These are phyloP conservation scores for Camelina hispida DNA, from an alignment of 345 rosid genomes.

Conservation along the genomic window DNA sequence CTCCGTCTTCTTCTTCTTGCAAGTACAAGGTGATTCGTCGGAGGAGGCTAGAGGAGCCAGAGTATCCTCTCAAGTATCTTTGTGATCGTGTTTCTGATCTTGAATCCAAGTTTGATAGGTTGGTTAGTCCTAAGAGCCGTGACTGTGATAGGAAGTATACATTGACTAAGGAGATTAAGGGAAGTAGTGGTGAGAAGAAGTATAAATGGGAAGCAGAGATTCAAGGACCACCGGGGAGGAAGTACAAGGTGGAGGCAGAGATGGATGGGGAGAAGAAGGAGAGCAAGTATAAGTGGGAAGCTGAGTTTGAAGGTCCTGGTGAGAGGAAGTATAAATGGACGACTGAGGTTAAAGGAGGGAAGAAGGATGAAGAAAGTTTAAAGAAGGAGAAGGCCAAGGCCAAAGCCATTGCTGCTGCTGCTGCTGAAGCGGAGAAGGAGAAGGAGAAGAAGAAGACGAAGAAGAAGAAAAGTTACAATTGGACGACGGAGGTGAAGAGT, in stretches of 20 bases:
- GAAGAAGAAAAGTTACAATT: slow-evolving; percentile 51
- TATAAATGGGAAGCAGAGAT: slow-evolving; percentile 76
- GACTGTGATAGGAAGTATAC: slow-evolving; percentile 74
- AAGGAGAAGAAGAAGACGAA: slow-evolving; percentile 43
- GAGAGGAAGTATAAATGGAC: slow-evolving; percentile 75
- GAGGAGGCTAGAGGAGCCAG: slow-evolving; percentile 44
- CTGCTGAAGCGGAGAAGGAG: slow-evolving; percentile 53
- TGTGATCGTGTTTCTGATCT: slow-evolving; percentile 66
- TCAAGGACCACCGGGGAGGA: slow-evolving; percentile 45
- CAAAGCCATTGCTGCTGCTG: slow-evolving; percentile 51
- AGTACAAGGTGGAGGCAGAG: slow-evolving; percentile 51
- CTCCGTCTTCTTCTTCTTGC: slow-evolving; percentile 50
- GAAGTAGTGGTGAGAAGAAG: slow-evolving; percentile 66
- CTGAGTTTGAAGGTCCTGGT: slow-evolving; percentile 69
- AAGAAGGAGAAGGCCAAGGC: slow-evolving; percentile 26
- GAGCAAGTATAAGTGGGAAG: slow-evolving; percentile 58
- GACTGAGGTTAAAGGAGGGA: slow-evolving; percentile 61
- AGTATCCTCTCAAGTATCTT: slow-evolving; percentile 52
- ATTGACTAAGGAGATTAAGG: slow-evolving; percentile 78
- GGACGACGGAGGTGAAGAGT: slow-evolving; percentile 81
- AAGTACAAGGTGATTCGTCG: slow-evolving; percentile 59
- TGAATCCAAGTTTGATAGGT: slow-evolving; percentile 71
- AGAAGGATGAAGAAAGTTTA: slow-evolving; percentile 32
- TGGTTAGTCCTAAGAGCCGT: slow-evolving; percentile 41
- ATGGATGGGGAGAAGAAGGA: neutral